These are phyloP conservation scores for Xanthoconium stramineum DNA, from an alignment of 768 basidiomycete species.

Conservation along the genomic window DNA sequence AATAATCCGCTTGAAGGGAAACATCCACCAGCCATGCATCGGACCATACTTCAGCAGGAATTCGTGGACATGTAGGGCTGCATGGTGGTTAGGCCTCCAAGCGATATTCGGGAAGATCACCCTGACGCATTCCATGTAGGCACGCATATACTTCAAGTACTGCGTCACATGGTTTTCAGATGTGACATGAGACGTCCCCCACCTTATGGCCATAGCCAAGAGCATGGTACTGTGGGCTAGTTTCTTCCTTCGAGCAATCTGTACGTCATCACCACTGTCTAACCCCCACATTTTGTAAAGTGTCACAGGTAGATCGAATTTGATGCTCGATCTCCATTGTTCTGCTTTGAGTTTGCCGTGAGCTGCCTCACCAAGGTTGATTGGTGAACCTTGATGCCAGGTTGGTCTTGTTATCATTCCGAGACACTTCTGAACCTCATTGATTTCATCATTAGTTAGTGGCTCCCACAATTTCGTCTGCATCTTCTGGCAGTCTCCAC, in stretches of 20 bases:
- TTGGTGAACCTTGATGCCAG: neutral
- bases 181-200: constrained; percentile 19
- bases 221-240: neutral
- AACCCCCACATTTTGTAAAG: neutral
- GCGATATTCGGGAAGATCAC: constrained; percentile 17
- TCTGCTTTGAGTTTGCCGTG: neutral
- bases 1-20: constrained; percentile 30
- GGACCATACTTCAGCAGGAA: constrained; percentile 35
- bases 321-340: neutral
- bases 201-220: neutral
- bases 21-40: constrained; percentile 34
- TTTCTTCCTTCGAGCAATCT: neutral
- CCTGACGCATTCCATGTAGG: constrained; percentile 23
- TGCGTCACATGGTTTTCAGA: constrained; percentile 11
- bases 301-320: neutral
- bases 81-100: constrained; percentile 31
- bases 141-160: constrained; percentile 23
- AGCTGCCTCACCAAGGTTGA: neutral
- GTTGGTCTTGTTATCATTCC: neutral
- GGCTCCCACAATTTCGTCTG: no score
- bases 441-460: neutral
- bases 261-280: neutral
- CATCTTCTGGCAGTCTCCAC: no score
- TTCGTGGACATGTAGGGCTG: constrained; percentile 28
- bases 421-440: neutral